Base-by-base conservation (phyloP, 306 rosid genomes). In the Sphenostylis stenocarpa region DNA sequence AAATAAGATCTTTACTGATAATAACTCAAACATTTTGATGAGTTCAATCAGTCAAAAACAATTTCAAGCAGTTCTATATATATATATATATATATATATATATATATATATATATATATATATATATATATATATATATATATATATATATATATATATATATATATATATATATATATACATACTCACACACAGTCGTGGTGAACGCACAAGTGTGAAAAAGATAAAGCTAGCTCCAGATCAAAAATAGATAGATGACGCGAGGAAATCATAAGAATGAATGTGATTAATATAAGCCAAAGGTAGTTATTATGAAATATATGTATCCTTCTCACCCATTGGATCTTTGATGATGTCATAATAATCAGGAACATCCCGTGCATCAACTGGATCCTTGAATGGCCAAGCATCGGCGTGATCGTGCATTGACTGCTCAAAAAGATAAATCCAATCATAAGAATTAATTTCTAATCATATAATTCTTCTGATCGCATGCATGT, bases 341-440 rank as follows among this genome's bases (percentile, higher is more conserved):
- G 99, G 92, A 86, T 96, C 97, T 87, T 92, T 96, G 79, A 96
- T 91, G 61, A 96, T 91, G 69, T 92, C 94, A 84, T 92, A 92
- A 85, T 96, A 92, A 87, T 96, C 98, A 60, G 98, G 99, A 44
- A 92, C 99, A 76, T 96, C 99, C 57, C 91, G 96, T 52, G 85
- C 83, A 73, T 96, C 93, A 76, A 96, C 97, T 10, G 99, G 99
- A 48, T 96, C 99, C 90, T 87, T 95, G 88, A 95, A 95, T 67
- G 99, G 99, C 99, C 99, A 95, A 3, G 94, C 87, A 77, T 95
- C 99, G 9, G 72, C 94, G 57, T 92, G 99, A 16, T 95, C 99
- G 29, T 78, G 73, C 97, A 92, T 86, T 8, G 91, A 73, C 98
- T 91, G 93, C 38, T 70, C n/a, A 43, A 60, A 60, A 80, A 44